Percentiles rank a stretch among this genome's conserved stretches.
These are phyloP conservation scores for Hypoxylon sp. DNA, from an alignment of 2,329 filamentous ascomycete species.

Conservation along the genomic window DNA sequence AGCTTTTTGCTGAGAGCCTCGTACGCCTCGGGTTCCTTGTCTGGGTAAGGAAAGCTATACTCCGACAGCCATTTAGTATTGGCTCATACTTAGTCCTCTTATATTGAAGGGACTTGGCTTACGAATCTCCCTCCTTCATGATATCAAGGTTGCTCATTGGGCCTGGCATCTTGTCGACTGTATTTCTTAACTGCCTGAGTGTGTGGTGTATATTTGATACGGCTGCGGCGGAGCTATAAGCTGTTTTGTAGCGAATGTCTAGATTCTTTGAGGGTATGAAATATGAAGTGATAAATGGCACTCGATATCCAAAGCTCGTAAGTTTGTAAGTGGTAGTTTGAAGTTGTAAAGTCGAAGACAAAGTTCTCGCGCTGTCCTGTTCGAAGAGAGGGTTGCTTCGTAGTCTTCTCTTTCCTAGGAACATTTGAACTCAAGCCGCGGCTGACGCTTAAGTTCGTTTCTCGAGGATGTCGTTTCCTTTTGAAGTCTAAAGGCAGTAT, in stretches of 20 bases:
- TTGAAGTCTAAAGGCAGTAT: conserved; percentile 10
- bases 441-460: conserved; percentile 11
- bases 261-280: neutral
- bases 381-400: neutral
- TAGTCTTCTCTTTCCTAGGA: conserved; percentile 12
- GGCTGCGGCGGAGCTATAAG: conserved; percentile 24
- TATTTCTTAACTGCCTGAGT: conserved; percentile 22
- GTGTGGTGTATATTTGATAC: conserved; percentile 36
- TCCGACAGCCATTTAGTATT: conserved; percentile 7
- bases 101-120: conserved; percentile 48
- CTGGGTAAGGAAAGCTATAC: conserved; percentile 83
- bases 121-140: conserved; percentile 69
- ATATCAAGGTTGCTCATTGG: conserved; percentile 64
- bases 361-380: neutral
- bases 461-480: conserved; percentile 12
- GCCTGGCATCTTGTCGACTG: conserved; percentile 45
- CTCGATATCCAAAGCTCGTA: neutral
- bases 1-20: conserved; percentile 71
- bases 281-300: neutral
- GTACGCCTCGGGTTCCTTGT: conserved; percentile 71
- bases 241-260: neutral
- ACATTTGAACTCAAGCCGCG: neutral
- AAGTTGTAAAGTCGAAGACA: neutral
- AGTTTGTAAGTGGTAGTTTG: neutral
- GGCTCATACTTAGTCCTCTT: neutral